Evolutionary conservation across 805 yeast species (phyloP).

Genomic region (Clavispora fructus): DNA sequence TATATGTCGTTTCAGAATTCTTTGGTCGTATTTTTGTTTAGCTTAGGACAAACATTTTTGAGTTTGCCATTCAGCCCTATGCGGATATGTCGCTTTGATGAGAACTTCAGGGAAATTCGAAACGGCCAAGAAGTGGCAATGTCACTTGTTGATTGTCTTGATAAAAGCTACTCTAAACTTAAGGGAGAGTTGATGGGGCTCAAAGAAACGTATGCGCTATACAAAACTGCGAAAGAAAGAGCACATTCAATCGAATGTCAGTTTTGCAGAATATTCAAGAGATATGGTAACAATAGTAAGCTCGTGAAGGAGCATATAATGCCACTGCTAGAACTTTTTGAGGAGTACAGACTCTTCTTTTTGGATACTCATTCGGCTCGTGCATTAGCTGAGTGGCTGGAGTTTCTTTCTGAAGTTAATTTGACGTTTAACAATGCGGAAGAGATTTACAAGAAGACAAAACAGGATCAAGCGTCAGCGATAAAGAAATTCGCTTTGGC

Average conservation of each 20-base stretch:
- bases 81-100: not conserved
- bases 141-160: not conserved
- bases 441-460: not conserved
- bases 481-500: not conserved
- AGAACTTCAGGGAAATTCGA: not conserved
- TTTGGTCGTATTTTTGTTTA: not conserved
- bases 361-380: not conserved
- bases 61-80: not conserved
- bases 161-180: not conserved
- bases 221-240: not conserved
- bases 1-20: not conserved
- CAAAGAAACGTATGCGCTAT: not conserved
- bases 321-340: not conserved
- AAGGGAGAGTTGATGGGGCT: not conserved
- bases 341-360: not conserved
- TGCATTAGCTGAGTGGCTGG: not conserved
- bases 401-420: not conserved
- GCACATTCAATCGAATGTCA: not conserved
- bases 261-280: not conserved
- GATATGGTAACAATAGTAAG: not conserved
- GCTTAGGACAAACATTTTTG: not conserved
- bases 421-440: not conserved
- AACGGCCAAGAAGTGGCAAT: not conserved
- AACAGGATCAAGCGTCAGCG: not conserved
- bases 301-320: not conserved